Conservation (phyloP, 2,329 filamentous ascomycete genomes). For the Neofusicoccum laricinum region DNA sequence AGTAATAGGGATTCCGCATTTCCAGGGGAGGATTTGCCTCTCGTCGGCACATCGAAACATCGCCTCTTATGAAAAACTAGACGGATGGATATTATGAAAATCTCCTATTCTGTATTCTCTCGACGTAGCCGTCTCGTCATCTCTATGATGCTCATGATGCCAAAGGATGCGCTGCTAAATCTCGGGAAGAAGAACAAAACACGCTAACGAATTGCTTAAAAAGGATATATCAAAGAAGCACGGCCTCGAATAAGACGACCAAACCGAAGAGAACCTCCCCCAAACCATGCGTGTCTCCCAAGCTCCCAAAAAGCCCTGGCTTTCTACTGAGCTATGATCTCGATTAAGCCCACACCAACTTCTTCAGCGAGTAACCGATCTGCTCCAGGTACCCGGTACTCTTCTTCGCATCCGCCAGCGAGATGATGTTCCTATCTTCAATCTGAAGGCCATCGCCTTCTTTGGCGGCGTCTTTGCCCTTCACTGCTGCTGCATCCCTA, state of each 20-base stretch:
- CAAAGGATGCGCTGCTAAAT: background rate
- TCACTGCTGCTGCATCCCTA: slow-evolving; percentile 38
- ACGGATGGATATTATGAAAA: no score
- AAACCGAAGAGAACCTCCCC: background rate
- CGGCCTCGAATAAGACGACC: background rate
- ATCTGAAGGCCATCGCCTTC: slow-evolving; percentile 35
- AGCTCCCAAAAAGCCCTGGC: background rate
- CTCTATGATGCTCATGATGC: slow-evolving; percentile 4
- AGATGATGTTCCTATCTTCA: slow-evolving; percentile 71
- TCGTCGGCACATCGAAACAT: no score
- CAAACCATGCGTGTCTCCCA: background rate
- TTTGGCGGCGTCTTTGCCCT: slow-evolving; percentile 23
- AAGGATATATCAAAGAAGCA: slow-evolving; percentile 7
- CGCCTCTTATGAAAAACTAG: no score
- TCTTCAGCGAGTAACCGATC: slow-evolving; percentile 86
- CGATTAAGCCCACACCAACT: slow-evolving; percentile 74
- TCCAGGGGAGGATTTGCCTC: no score
- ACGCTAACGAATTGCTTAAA: background rate
- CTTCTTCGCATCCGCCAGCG: slow-evolving; percentile 77
- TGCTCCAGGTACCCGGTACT: slow-evolving; percentile 85
- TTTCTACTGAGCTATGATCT: background rate
- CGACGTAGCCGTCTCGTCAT: slow-evolving; percentile 1
- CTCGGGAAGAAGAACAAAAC: background rate
- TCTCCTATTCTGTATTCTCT: no score
- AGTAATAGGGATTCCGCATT: no score